These are phyloP conservation scores for Nadsonia commutata DNA, from an alignment of 1,139 yeast species.

Conservation along the genomic window DNA sequence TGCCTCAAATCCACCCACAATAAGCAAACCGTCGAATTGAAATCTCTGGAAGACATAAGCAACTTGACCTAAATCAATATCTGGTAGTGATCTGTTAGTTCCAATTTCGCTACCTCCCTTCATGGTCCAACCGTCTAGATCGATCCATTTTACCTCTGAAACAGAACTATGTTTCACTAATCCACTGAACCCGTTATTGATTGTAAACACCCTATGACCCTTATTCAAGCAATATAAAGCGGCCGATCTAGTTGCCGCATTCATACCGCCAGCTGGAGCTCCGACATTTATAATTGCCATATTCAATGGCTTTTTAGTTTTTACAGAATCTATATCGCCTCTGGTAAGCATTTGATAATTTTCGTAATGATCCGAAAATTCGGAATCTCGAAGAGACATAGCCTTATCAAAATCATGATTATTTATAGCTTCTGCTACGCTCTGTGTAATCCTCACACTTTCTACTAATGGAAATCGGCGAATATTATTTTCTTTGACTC, in stretches of 20 bases:
- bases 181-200: slow-evolving; percentile 85
- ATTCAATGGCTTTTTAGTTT: slow-evolving; percentile 33
- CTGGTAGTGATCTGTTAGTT: slow-evolving; percentile 79
- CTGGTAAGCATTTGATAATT: slow-evolving; percentile 58
- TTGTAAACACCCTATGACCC: slow-evolving; percentile 80
- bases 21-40: slow-evolving; percentile 67
- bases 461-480: slow-evolving; percentile 74
- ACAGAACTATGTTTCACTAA: slow-evolving; percentile 55
- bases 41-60: slow-evolving; percentile 84
- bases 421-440: slow-evolving; percentile 76
- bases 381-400: slow-evolving; percentile 73
- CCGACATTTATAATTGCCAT: slow-evolving; percentile 86
- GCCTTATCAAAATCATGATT: slow-evolving; percentile 72
- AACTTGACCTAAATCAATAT: slow-evolving; percentile 67
- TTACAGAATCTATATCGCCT: slow-evolving; percentile 43
- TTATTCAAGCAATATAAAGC: slow-evolving; percentile 83
- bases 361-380: slow-evolving; percentile 63
- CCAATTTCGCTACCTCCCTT: slow-evolving; percentile 93
- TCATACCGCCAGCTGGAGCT: slow-evolving; percentile 95
- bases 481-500: slow-evolving; percentile 73
- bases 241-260: slow-evolving; percentile 83
- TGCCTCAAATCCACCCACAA: slow-evolving; percentile 94
- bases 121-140: slow-evolving; percentile 80
- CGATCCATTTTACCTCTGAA: slow-evolving; percentile 64
- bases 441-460: slow-evolving; percentile 72